phyloP scores from a whole-genome alignment of 371 early-diverging fungal genomes.

The Mucor plumbeus region DNA sequence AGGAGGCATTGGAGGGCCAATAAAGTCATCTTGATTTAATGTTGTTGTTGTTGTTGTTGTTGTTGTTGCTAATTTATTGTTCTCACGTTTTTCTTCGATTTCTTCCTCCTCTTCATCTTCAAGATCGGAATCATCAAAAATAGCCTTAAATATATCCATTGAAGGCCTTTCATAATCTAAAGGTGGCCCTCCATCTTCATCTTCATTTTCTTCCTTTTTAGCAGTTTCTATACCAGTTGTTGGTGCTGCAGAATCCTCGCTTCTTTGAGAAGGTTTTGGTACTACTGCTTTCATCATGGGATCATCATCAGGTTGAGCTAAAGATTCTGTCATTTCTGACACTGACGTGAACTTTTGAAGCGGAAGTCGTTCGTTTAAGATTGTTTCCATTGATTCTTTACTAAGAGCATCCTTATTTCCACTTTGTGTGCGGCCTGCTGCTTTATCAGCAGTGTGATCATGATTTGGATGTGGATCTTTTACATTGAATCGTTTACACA shows the following conservation, averaged over 20 bases:
- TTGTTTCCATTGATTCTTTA: slow-evolving; percentile 61
- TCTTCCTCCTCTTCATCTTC: slow-evolving; percentile 60
- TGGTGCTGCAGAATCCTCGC: slow-evolving; percentile 62
- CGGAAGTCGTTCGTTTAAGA: slow-evolving; percentile 46
- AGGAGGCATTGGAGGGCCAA: slow-evolving; percentile 47
- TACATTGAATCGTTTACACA: slow-evolving; percentile 87
- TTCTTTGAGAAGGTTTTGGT: slow-evolving; percentile 51
- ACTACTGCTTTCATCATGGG: slow-evolving; percentile 43
- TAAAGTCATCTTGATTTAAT: slow-evolving; percentile 24
- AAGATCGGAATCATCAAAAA: slow-evolving; percentile 75
- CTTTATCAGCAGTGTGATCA: slow-evolving; percentile 32
- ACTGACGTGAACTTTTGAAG: slow-evolving; percentile 16
- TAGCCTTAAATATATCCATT: slow-evolving; percentile 89
- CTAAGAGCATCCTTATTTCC: slow-evolving; percentile 59
- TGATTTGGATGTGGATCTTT: slow-evolving; percentile 75
- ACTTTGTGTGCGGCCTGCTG: slow-evolving; percentile 43
- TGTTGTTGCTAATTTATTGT: neutral
- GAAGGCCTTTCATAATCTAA: slow-evolving; percentile 67
- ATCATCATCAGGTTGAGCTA: slow-evolving; percentile 27
- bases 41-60: neutral
- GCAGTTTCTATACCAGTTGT: slow-evolving; percentile 55
- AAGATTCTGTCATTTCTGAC: slow-evolving; percentile 9
- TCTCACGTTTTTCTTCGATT: slow-evolving; percentile 12
- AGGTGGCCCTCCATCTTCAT: slow-evolving; percentile 26
- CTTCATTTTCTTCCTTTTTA: slow-evolving; percentile 38